Base-by-base conservation (phyloP, 176 grass and related monocot species). In the Coix lacrymajobi region DNA sequence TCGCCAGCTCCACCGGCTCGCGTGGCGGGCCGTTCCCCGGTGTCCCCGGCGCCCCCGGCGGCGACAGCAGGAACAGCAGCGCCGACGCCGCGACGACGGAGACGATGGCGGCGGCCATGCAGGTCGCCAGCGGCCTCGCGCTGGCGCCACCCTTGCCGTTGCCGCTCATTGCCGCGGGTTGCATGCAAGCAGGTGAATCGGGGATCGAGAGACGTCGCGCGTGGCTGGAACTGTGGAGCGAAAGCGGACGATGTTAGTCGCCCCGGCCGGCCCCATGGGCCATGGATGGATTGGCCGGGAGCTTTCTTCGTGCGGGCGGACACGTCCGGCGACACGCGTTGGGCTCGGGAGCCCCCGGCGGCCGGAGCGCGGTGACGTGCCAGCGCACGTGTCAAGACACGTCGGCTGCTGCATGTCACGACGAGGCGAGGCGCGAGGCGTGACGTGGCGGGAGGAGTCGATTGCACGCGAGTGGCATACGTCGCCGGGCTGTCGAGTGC, bases 1-100 rank as follows among this genome's bases (percentile, higher is more conserved):
- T 87, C 71, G 91, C 91, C 61, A 76, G 81, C 85, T 93, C 91
- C 40, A 85, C 85, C 72, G 72, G 81, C 77, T 90, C 87, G 4
- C 62, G 87, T 19, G 51, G 67, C 1, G 51, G 60, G 5, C 40
- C 68, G n/a, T n/a, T 7, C 9, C 66, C 8, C 1, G 60, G 10
- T 31, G 5, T 36, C 46, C 11, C 29, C 3, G 12, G 22, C 71
- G 2, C 39, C 1, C 20, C 1, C 44, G 65, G 67, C 31, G 48
- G 45, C 58, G 81, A 61, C 8, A 33, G 12, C 3, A 79, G 3
- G 46, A 80, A 72, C 8, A 84, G 40, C 11, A 68, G 15, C 5
- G 3, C 16, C 75, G 78, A 83, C 22, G 73, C 79, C 57, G 17
- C 29, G 12, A 89, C 77, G 58, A 81, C 38, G 6, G 30, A 62